Base-by-base conservation (phyloP, 352 stramenopile species). In the Phytophthora cajani region DNA sequence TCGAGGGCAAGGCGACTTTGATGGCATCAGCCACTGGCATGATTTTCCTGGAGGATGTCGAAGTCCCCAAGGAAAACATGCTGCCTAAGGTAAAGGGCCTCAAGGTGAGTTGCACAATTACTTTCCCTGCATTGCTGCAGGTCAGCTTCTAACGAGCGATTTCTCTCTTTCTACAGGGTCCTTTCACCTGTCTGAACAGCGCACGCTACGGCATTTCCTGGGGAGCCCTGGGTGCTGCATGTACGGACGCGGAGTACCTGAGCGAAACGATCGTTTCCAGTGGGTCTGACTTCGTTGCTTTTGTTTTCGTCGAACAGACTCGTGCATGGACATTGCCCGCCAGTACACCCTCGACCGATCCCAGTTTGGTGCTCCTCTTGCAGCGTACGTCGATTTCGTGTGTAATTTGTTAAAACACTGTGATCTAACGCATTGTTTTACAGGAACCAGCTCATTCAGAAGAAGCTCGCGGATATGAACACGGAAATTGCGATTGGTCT, bases 161-260 rank as follows among this genome's bases (percentile, higher is more conserved):
- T 40, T 56, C 2, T 30, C 47, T 56, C 55, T 14, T 21, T 33
- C 14, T 59, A 27, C 79, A 91, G 70, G 97, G 96, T n/a, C 97
- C 97, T 12, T 99, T 99, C 78, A 97, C 88, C 42, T 99, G 97
- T 71, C 72, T 99, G 16, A 99, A 99, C 82, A 99, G 97, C 71
- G 97, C 97, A 52, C 90, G 97, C 23, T 99, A 96, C 73, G 97
- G 97, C 36, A 99, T 99, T 74, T 95, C 97, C 14, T 99, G 97
- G 97, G 97, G 97, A 61, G 90, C 94, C 12, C 84, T 99, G 54
- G 98, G 97, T 46, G 97, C 97, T 62, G 97, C 97, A 64, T 90
- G 86, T 95, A 85, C 52, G 86, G 62, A 6, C 19, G n/a, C 59
- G 23, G 0, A 51, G 16, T 58, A 44, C 30, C 21, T 19, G 5